These are phyloP conservation scores for Beverwykella pulmonaria DNA, from an alignment of 495 filamentous ascomycete genomes.

Conservation along the genomic window DNA sequence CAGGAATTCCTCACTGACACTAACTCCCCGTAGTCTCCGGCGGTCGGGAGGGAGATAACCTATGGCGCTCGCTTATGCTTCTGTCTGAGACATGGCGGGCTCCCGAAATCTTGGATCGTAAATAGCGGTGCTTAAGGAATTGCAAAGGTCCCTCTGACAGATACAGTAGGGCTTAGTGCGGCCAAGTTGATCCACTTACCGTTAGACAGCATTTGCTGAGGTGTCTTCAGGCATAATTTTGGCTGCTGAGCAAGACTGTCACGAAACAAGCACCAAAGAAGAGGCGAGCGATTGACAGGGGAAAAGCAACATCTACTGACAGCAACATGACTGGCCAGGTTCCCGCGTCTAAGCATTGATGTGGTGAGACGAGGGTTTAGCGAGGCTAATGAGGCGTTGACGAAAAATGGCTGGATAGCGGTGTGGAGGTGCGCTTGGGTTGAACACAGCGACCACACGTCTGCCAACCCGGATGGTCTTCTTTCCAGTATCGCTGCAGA, in stretches of 20 bases:
- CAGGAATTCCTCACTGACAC: too few relatives aligned
- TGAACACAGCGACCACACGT: background rate
- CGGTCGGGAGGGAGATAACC: background rate
- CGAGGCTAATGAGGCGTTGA: background rate
- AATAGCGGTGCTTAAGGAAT: background rate
- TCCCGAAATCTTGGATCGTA: background rate
- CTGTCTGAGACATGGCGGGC: background rate
- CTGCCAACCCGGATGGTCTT: background rate
- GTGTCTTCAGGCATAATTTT: too few relatives aligned
- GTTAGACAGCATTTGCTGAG: too few relatives aligned
- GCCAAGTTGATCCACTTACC: too few relatives aligned
- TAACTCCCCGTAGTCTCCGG: too few relatives aligned
- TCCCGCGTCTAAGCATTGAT: background rate
- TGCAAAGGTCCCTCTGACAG: background rate
- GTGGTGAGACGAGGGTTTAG: background rate
- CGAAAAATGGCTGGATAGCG: background rate
- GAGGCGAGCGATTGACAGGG: background rate
- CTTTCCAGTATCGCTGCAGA: background rate
- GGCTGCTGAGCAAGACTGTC: background rate
- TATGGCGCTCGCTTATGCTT: background rate
- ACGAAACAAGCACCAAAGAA: background rate
- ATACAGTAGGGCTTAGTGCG: background rate
- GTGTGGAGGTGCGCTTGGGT: background rate
- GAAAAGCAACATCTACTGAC: background rate
- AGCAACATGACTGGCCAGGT: background rate